phyloP scores from a whole-genome alignment of 345 rosid species.

The Erysimum cheiranthoides region DNA sequence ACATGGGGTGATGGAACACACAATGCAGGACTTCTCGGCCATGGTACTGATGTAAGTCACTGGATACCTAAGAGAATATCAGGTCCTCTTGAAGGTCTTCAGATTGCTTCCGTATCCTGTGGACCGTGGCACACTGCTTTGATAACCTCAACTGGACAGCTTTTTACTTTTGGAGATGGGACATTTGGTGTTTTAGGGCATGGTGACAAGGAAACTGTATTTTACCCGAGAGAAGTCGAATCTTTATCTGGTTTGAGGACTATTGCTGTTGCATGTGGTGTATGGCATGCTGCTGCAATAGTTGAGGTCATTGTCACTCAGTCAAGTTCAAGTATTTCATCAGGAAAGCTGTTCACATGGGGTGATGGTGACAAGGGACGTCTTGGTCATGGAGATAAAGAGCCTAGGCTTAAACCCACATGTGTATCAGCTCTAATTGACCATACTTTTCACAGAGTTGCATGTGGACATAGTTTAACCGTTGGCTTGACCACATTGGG shows the following conservation, averaged over 20 bases:
- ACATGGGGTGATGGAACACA: constrained; percentile 99
- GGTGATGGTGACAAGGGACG: constrained; percentile 97
- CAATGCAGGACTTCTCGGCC: constrained; percentile 94
- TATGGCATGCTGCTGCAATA: constrained; percentile 98
- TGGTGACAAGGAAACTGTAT: constrained; percentile 71
- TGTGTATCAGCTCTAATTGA: constrained; percentile 90
- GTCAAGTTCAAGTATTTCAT: constrained; percentile 72
- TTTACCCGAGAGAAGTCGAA: constrained; percentile 83
- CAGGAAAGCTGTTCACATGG: constrained; percentile 96
- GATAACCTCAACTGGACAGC: constrained; percentile 82
- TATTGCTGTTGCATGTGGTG: constrained; percentile 88
- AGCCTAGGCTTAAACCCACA: constrained; percentile 85
- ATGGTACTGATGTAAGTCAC: constrained; percentile 85
- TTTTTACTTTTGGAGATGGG: constrained; percentile 96
- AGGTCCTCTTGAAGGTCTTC: constrained; percentile 95
- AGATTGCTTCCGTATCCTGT: constrained; percentile 81
- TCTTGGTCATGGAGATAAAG: constrained; percentile 97
- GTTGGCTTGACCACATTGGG: constrained; percentile 88
- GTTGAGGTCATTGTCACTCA: constrained; percentile 90
- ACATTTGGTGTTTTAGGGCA: constrained; percentile 97
- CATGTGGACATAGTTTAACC: constrained; percentile 94
- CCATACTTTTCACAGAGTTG: constrained; percentile 74
- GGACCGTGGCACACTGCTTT: constrained; percentile 99
- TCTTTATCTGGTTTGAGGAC: constrained; percentile 87
- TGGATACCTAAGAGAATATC: constrained; percentile 98